These are phyloP conservation scores for Marasmius oreades DNA, from an alignment of 1,284 basidiomycete genomes.

Conservation along the genomic window DNA sequence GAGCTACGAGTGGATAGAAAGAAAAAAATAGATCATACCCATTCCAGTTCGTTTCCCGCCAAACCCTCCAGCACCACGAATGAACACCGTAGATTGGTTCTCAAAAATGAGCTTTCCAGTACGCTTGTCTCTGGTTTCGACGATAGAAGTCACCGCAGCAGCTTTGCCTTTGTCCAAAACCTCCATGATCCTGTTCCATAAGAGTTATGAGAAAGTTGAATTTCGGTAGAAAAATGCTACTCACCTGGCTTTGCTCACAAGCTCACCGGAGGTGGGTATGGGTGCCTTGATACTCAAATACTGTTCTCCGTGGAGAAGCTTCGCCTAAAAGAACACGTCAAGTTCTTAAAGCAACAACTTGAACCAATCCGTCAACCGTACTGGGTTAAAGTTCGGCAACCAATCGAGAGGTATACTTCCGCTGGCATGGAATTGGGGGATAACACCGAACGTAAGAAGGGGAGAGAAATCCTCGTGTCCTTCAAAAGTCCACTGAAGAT, in stretches of 20 bases:
- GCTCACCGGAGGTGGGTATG: constrained; percentile 84
- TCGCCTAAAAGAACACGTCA: constrained; percentile 53
- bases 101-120: constrained; percentile 87
- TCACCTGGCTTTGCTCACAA: constrained; percentile 75
- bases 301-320: constrained; percentile 98
- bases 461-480: constrained; percentile 83
- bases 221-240: constrained; percentile 18
- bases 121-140: constrained; percentile 76
- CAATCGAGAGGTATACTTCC: constrained; percentile 70
- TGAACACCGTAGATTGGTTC: constrained; percentile 90
- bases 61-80: constrained; percentile 94
- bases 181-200: constrained; percentile 65
- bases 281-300: constrained; percentile 87
- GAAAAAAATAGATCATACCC: constrained; percentile 48
- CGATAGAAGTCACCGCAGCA: constrained; percentile 78
- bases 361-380: constrained; percentile 31
- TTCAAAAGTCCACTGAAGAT: constrained; percentile 92
- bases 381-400: constrained; percentile 94
- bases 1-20: not conserved
- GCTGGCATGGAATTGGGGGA: constrained; percentile 86
- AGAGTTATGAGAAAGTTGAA: not conserved
- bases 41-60: constrained; percentile 86
- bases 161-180: constrained; percentile 92
- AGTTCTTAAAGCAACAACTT: constrained; percentile 1
- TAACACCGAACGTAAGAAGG: constrained; percentile 92